These are phyloP conservation scores for Cyclotella cryptica DNA, from an alignment of 108 stramenopile genomes.

Conservation along the genomic window DNA sequence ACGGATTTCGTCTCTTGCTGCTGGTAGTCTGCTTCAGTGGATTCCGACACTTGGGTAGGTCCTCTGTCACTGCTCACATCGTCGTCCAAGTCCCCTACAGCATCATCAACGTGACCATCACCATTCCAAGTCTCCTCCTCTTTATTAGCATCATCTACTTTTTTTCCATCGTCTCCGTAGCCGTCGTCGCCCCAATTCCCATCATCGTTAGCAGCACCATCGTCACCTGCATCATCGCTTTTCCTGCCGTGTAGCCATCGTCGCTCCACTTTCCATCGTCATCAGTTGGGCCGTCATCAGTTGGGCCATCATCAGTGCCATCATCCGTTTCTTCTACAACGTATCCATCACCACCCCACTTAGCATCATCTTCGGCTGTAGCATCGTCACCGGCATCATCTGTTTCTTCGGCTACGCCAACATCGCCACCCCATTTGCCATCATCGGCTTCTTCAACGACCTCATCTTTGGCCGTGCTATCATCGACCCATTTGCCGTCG, in stretches of 20 bases:
- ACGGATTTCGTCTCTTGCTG: conserved; percentile 1
- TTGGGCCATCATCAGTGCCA: neutral
- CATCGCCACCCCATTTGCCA: conserved; percentile 4
- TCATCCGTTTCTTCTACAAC: neutral
- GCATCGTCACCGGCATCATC: neutral
- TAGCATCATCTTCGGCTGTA: neutral
- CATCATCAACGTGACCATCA: neutral
- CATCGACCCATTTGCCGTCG: neutral
- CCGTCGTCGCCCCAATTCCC: neutral
- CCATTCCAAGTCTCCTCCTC: neutral
- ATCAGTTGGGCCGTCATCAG: neutral
- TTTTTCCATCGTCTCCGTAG: neutral
- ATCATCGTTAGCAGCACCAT: neutral
- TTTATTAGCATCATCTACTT: neutral
- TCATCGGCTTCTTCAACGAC: neutral
- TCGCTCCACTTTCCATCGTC: neutral
- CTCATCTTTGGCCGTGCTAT: neutral
- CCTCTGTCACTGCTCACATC: neutral
- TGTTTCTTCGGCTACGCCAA: neutral
- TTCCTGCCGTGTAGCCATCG: neutral
- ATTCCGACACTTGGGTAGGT: neutral
- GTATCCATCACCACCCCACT: conserved; percentile 3
- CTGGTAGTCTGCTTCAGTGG: neutral
- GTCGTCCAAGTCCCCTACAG: neutral
- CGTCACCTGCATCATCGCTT: neutral